Evolutionary conservation across 2,329 filamentous ascomycete genomes (phyloP), one percentile per base, ranked within the genome.

Genomic region (Aureobasidium subglaciale): DNA sequence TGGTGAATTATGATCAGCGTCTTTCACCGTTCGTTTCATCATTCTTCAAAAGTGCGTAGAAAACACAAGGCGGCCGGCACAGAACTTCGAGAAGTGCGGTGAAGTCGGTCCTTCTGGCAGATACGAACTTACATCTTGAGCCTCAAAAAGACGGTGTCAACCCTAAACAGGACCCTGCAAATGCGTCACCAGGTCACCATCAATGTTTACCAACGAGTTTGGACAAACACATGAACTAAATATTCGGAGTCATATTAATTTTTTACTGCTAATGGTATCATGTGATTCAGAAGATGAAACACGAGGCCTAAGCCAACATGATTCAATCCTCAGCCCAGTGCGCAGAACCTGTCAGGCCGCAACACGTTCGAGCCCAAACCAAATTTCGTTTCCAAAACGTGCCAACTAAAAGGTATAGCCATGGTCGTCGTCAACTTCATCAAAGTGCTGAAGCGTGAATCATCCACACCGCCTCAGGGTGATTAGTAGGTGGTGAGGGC

Each of bases 401-500:
- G 35, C 48, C 48, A 40, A 40, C 35, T 30, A 52, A 38, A 41
- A 40, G 48, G 48, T 35, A 52, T 52, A 52, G 29, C 48, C 38
- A 29, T 54, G 29, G 30, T 54, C 38, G 29, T 54, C 50, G 22
- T 54, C 50, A 54, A 43, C 29, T 34, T 54, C 50, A 54, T 54
- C 38, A 43, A 34, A 22, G 38, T 54, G 27, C n/a, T 52, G 48
- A 24, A 54, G 50, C 16, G 30, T 48, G 16, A 48, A 15, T 24
- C 20, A 18, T 3, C 13, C 35, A 22, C 46, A 50, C 46, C 46
- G 46, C 34, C 11, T 37, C 24, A 9, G 18, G 48, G 29, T 8
- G 9, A 22, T 59, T 61, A 67, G 57, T 71, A 77, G 56, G 64
- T 75, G 29, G 75, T 82, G 66, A 84, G 68, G 41, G 65, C 60